These are phyloP conservation scores for Apophysomyces ossiformis DNA, from an alignment of 371 early-diverging fungal genomes.

Conservation along the genomic window DNA sequence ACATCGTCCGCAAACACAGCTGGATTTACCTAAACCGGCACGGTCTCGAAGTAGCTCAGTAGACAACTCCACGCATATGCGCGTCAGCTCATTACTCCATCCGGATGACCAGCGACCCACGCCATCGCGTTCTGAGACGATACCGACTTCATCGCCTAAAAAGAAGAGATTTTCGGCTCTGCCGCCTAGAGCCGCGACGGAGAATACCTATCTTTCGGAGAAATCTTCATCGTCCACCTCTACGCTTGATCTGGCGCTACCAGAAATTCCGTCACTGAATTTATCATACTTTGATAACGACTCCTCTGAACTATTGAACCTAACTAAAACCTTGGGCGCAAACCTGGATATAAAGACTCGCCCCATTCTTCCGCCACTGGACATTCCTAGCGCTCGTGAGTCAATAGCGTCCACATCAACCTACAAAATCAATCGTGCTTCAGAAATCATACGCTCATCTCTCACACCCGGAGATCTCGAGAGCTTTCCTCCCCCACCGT, in stretches of 20 bases:
- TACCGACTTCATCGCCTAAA: slow-evolving; percentile 15
- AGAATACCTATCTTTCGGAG: background rate
- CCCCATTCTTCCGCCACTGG: background rate
- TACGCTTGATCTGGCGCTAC: slow-evolving; percentile 26
- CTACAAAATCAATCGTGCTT: slow-evolving; percentile 14
- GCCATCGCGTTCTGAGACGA: slow-evolving; percentile 28
- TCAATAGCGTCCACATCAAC: background rate
- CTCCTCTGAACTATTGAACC: slow-evolving; percentile 43
- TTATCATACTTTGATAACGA: slow-evolving; percentile 54
- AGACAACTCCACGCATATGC: slow-evolving; percentile 23
- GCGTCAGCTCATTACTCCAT: slow-evolving; percentile 12
- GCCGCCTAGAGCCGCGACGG: slow-evolving; percentile 11
- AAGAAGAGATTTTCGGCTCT: slow-evolving; percentile 16
- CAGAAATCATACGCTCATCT: slow-evolving; percentile 13
- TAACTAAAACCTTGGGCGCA: slow-evolving; percentile 47
- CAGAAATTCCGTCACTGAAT: slow-evolving; percentile 35
- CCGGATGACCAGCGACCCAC: slow-evolving; percentile 1
- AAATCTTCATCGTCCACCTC: slow-evolving; percentile 17
- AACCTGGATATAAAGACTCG: slow-evolving; percentile 28
- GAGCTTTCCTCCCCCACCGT: slow-evolving; percentile 19
- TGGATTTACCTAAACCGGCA: slow-evolving; percentile 23
- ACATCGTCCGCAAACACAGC: background rate
- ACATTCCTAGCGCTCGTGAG: slow-evolving; percentile 1
- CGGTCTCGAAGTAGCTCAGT: slow-evolving; percentile 39
- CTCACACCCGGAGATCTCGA: slow-evolving; percentile 15